Evolutionary conservation across 2,329 filamentous ascomycete genomes (phyloP).

Genomic region (Aureobasidium sp.): DNA sequence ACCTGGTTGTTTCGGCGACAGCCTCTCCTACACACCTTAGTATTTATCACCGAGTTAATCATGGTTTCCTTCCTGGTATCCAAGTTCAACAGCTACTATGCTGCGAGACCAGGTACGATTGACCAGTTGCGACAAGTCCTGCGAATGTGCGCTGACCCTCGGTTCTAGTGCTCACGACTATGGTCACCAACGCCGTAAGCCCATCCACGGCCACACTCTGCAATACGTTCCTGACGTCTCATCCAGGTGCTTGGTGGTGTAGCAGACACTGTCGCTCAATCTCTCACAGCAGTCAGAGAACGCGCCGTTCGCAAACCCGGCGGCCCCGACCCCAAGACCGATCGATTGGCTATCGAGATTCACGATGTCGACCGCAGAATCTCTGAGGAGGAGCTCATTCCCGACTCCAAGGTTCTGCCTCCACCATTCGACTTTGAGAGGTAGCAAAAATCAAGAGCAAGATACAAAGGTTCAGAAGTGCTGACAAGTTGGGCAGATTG

Average conservation of each 20-base stretch:
- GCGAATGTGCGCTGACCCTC: neutral
- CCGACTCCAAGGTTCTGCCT: conserved; percentile 52
- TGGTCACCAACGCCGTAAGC: conserved; percentile 87
- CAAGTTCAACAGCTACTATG: conserved; percentile 92
- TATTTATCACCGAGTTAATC: conserved; percentile 82
- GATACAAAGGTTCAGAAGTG: neutral
- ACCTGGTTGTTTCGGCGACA: conserved; percentile 31
- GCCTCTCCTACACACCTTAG: conserved; percentile 78
- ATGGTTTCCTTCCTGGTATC: conserved; percentile 72
- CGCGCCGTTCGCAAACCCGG: conserved; percentile 52
- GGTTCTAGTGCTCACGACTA: conserved; percentile 76
- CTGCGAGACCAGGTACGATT: conserved; percentile 66
- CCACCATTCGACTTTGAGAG: conserved; percentile 87
- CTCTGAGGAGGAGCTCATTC: conserved; percentile 57
- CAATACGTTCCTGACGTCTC: conserved; percentile 11
- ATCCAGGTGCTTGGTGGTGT: conserved; percentile 73
- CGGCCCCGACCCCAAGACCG: conserved; percentile 49
- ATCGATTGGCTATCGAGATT: conserved; percentile 76
- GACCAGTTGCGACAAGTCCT: neutral
- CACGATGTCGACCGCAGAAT: conserved; percentile 78
- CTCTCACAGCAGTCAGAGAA: conserved; percentile 65
- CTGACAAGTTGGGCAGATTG: conserved; percentile 42
- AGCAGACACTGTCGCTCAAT: conserved; percentile 91
- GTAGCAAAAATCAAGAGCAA: conserved; percentile 1
- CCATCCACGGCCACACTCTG: neutral